phyloP scores from a whole-genome alignment of 2,329 filamentous ascomycete genomes.

The Cladophialophora carrionii region DNA sequence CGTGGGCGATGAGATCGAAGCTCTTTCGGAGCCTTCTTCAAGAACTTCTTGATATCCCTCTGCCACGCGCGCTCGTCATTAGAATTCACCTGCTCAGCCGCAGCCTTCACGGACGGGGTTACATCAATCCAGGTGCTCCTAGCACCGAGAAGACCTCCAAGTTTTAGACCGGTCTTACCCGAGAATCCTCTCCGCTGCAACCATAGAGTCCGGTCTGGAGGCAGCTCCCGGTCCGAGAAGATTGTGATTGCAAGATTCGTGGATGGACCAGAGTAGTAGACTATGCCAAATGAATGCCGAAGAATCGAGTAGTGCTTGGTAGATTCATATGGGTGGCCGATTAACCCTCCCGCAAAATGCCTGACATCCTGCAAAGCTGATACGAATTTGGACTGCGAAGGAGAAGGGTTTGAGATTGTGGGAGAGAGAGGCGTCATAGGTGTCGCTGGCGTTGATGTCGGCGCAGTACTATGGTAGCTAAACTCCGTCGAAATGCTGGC shows the following conservation, averaged over 20 bases:
- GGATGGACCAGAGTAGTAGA: constrained; percentile 67
- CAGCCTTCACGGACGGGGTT: constrained; percentile 59
- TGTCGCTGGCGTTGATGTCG: constrained; percentile 14
- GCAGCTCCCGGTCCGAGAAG: constrained; percentile 62
- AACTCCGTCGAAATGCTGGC: constrained; percentile 23
- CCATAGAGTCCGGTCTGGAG: constrained; percentile 64
- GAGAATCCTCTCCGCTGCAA: constrained; percentile 70
- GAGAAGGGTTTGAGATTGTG: constrained; percentile 7
- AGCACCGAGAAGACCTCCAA: constrained; percentile 65
- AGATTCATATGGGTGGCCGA: constrained; percentile 66
- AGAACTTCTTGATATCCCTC: constrained; percentile 67
- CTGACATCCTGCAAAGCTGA: constrained; percentile 58
- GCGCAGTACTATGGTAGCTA: constrained; percentile 1
- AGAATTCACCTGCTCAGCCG: constrained; percentile 55
- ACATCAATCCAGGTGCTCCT: constrained; percentile 68
- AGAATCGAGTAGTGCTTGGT: constrained; percentile 69
- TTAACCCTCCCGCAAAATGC: constrained; percentile 67
- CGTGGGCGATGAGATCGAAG: constrained; percentile 58
- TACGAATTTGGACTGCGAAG: constrained; percentile 34
- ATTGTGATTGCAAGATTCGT: constrained; percentile 68
- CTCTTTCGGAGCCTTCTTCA: constrained; percentile 56
- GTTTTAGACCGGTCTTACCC: constrained; percentile 68
- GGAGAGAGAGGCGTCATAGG: constrained; percentile 16
- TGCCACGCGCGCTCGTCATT: constrained; percentile 69
- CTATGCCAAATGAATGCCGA: constrained; percentile 65